Evolutionary conservation across 192 early-diverging fungal species (phyloP).

Genomic region (Coemansia sp.): DNA sequence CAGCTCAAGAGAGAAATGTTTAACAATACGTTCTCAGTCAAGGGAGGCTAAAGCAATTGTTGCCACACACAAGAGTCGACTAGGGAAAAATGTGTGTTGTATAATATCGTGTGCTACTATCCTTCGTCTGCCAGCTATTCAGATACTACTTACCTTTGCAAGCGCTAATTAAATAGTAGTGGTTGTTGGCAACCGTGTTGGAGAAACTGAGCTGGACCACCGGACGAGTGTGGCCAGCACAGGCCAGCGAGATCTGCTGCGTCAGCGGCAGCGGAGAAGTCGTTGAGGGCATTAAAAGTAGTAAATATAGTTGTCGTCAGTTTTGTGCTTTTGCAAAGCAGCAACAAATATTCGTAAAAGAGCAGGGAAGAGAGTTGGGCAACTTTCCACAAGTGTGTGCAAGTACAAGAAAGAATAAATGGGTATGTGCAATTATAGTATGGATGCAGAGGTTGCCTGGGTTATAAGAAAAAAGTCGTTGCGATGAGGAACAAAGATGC

Average conservation of each 20-base stretch:
- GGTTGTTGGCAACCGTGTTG: slow-evolving; percentile 65
- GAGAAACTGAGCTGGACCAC: slow-evolving; percentile 88
- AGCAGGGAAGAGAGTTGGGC: background rate
- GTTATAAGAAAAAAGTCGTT: background rate
- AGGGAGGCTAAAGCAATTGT: background rate
- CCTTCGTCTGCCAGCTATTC: background rate
- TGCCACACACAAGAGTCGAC: too few relatives aligned
- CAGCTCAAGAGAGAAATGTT: too few relatives aligned
- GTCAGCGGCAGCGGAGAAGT: slow-evolving; percentile 20
- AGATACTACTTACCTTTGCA: slow-evolving; percentile 64
- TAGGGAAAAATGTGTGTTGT: too few relatives aligned
- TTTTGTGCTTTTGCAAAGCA: slow-evolving; percentile 1
- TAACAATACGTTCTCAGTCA: too few relatives aligned
- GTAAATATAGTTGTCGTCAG: slow-evolving; percentile 17
- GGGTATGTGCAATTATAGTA: slow-evolving; percentile 1
- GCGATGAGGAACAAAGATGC: background rate
- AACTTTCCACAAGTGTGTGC: background rate
- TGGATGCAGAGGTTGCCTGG: background rate
- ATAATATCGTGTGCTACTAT: too few relatives aligned
- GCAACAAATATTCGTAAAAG: background rate
- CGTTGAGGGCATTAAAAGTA: slow-evolving; percentile 30
- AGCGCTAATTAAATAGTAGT: slow-evolving; percentile 80
- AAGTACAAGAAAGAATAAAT: slow-evolving; percentile 7
- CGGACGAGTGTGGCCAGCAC: slow-evolving; percentile 87
- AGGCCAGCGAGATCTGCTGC: slow-evolving; percentile 74